Percentiles rank a stretch among this genome's conserved stretches.
These are phyloP conservation scores for Aegilops speltoides DNA, from an alignment of 176 grass and related monocot species.

Conservation along the genomic window DNA sequence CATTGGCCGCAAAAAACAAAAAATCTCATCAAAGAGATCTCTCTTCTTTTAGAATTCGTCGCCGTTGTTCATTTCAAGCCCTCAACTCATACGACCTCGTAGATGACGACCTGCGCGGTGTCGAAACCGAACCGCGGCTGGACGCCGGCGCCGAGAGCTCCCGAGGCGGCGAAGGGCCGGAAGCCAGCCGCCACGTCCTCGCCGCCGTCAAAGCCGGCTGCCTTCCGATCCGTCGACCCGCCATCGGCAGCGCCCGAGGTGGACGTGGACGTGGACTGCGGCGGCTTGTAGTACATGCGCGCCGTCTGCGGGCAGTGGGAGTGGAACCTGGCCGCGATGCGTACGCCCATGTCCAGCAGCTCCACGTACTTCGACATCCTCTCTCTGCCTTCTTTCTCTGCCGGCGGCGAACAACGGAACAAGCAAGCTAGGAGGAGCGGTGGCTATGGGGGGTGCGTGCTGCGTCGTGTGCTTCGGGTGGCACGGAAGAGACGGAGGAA, in stretches of 20 bases:
- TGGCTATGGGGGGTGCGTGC: neutral
- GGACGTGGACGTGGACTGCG: neutral
- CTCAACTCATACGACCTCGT: slow-evolving; percentile 25
- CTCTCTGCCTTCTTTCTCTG: no score
- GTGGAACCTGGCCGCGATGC: slow-evolving; percentile 70
- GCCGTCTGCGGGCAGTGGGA: slow-evolving; percentile 82
- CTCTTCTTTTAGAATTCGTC: neutral
- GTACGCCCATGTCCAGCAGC: slow-evolving; percentile 69
- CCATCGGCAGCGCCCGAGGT: neutral
- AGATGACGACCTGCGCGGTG: slow-evolving; percentile 35
- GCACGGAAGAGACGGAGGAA: neutral
- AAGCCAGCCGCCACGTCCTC: neutral
- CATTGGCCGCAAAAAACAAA: neutral
- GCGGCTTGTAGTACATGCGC: slow-evolving; percentile 82
- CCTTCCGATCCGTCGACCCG: neutral
- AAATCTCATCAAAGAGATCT: neutral
- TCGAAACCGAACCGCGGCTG: neutral
- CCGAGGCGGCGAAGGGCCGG: neutral
- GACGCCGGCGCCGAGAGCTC: neutral
- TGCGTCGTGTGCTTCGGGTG: neutral
- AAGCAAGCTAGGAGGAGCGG: neutral
- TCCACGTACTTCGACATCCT: slow-evolving; percentile 62
- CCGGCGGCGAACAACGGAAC: neutral
- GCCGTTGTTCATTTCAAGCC: neutral
- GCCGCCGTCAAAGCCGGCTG: neutral